Base-by-base conservation (phyloP, 352 stramenopile genomes). In the Saprolegnia diclina region DNA sequence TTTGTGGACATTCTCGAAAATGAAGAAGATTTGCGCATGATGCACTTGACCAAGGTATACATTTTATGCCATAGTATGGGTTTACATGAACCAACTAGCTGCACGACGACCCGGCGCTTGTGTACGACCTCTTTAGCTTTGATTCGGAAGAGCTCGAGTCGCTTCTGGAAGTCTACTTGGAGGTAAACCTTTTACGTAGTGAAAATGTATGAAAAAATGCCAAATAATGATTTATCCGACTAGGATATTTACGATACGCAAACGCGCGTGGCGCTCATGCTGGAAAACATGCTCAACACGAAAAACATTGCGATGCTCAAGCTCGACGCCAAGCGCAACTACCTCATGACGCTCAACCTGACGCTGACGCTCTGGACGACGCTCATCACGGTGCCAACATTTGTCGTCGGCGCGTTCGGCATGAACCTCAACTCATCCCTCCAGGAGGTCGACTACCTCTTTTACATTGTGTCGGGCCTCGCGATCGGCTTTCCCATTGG, bases 291-390 rank as follows among this genome's bases (percentile, higher is more conserved):
- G 48, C 78, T 82, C 22, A 91, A 89, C 56, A 89, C 83, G 5
- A 79, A 90, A 71, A 89, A 74, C 45, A 71, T 92, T 26, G 82
- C 89, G 22, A 92, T 81, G 80, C 71, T 91, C 48, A 89, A 89
- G 67, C 73, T 91, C 18, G 83, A 89, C 71, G 85, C 81, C 66
- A 88, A 83, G 77, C 80, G 83, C 80, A 91, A 91, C 72, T 91
- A 91, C 67, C 72, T 91, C 68, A 77, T 91, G 16, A 78, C 77
- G 11, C 77, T 88, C 26, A 79, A 90, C 67, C 74, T 91, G 35
- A 72, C 89, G 19, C 88, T 91, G 74, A 87, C 81, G n/a, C 74
- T 91, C 10, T 48, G 87, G 32, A 78, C 55, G 42, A 91, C 89
- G 65, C 78, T 76, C 61, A 69, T 91, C 22, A 83, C 83, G 4